phyloP scores from a whole-genome alignment of 345 rosid genomes.

The Gynandropsis gynandra region DNA sequence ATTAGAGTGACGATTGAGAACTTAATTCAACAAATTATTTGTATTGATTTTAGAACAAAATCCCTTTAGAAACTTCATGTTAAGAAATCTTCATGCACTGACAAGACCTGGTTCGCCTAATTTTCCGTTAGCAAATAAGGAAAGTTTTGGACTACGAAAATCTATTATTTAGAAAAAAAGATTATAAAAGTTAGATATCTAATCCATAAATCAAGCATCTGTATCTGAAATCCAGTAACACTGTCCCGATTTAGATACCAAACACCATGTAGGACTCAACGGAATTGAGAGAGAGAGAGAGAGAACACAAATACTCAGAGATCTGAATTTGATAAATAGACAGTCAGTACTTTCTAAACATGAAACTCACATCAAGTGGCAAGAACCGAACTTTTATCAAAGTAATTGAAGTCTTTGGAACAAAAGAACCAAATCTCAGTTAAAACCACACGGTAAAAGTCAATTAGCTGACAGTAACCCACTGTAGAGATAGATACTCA shows the following conservation, averaged over 20 bases:
- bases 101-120: constrained; percentile 15
- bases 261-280: background rate
- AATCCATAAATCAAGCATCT: constrained; percentile 4
- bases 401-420: background rate
- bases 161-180: background rate
- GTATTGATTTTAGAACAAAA: too few relatives aligned
- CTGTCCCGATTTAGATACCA: background rate
- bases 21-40: background rate
- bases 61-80: too few relatives aligned
- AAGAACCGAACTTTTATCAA: background rate
- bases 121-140: constrained; percentile 4
- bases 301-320: background rate
- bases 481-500: too few relatives aligned
- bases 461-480: too few relatives aligned
- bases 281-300: background rate
- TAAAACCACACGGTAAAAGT: too few relatives aligned
- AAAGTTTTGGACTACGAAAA: constrained; percentile 9
- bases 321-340: constrained; percentile 15
- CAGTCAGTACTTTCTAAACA: too few relatives aligned
- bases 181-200: constrained; percentile 3
- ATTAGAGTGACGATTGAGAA: background rate
- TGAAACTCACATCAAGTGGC: too few relatives aligned
- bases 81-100: background rate
- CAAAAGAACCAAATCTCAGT: constrained; percentile 12
- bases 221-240: constrained; percentile 18